Base-by-base conservation (phyloP, 345 rosid species). In the Hibiscus tridactylites region DNA sequence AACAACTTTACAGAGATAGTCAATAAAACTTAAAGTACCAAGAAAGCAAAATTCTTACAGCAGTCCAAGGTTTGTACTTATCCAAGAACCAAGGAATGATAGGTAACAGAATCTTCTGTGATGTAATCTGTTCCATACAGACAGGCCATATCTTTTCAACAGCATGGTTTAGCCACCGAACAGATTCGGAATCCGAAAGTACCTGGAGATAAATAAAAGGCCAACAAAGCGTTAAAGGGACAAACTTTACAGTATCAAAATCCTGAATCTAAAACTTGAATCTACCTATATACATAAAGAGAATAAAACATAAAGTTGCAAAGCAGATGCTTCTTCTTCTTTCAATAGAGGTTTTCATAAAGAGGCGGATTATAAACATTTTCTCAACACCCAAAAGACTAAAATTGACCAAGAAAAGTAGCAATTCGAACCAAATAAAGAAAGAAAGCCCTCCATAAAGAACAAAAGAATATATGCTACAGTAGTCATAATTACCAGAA, bases 11-110 rank as follows among this genome's bases (percentile, higher is more conserved):
- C 10, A 39, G 35, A 31, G 9, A 39, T 1, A 49, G 39, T 50
- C 15, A 24, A 53, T 28, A 57, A 29, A 70, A 59, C 28, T 9
- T 2, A 5, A 17, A 52, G 59, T 10, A 69, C 44, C 1, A 63
- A 56, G 65, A 46, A 73, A 35, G 31, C 8, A 50, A 67, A 68
- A 71, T 70, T 71, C 83, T 59, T 80, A 95, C 99, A 47, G 91
- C 96, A 4, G 97, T 92, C 99, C 99, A 95, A 3, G 99, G 99
- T 80, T 89, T 90, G 82, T 90, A 95, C 87, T 92, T 95, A 21
- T 88, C 90, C 79, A 95, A 75, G 88, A 95, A 95, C 99, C 98
- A 95, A 71, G 97, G 99, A 67, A 88, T 87, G 57, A 95, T 89
- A 12, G 99, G 99, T 68, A 90, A 90, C 76, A 95, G 83, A 81